Base-by-base conservation (phyloP, 345 rosid species). In the Citrus mangshanensis region DNA sequence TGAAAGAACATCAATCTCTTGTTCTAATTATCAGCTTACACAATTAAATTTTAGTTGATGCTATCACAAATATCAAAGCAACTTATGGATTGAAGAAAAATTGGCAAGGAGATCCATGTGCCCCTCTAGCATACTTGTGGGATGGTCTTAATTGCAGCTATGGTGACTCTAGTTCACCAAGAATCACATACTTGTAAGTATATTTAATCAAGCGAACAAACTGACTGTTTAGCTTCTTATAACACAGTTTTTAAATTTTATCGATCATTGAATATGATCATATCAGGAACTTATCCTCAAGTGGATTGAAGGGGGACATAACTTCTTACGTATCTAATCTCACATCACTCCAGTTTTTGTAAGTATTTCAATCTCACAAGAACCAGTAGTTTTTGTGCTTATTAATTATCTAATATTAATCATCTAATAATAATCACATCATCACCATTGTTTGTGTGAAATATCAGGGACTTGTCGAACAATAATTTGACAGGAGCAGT, bases 21-120 rank as follows among this genome's bases (percentile, higher is more conserved):
- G 51, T 3, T 46, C 51, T 12, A 13, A 24, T 9, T 5, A 35
- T 73, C 28, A 6, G 51, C 51, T n/a, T 22, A 13, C 22, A 7
- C 5, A 46, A 46, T 58, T 13, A 55, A 12, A 3, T 72, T 6
- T 58, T 34, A 82, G 87, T 74, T 74, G 75, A 74, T 74, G 83
- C 85, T 58, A 77, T 85, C 2, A 35, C n/a, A 27, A 71, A 85
- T 16, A 66, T 87, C 62, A 79, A 79, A 69, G 64, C 81, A 62
- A 32, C 27, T 0, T 77, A 85, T 72, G 56, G 66, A 27, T 30
- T 82, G 34, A 77, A 46, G 12, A 84, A 55, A 74, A 76, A 79
- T 37, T 85, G 83, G 88, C 85, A 87, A 83, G 88, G 88, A 63
- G 88, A 87, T 78, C 88, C 88, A 24, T 85, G 90, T 80, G 72